A percentile compares a stretch with the other conserved stretches of the same genome.
Conservation (phyloP, 1,284 basidiomycete genomes). For the Blastosporella zonata region DNA sequence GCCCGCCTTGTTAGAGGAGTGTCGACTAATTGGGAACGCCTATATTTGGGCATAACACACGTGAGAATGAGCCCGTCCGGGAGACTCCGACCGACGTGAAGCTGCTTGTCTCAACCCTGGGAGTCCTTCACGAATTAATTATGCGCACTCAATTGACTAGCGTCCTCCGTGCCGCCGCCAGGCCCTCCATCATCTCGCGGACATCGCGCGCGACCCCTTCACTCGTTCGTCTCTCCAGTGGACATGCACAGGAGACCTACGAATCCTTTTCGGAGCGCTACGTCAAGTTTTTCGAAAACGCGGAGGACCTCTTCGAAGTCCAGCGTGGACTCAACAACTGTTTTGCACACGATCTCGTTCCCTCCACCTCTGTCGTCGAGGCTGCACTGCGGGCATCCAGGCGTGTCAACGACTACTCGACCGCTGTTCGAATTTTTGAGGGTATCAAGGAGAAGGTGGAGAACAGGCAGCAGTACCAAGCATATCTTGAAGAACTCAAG, state of each 20-base stretch:
- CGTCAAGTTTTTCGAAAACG: constrained; percentile 88
- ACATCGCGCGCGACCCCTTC: constrained; percentile 33
- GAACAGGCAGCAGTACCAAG: constrained; percentile 90
- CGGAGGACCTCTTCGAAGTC: constrained; percentile 95
- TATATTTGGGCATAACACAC: no score
- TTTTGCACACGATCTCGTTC: constrained; percentile 98
- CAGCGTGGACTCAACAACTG: constrained; percentile 99
- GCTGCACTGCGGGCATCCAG: constrained; percentile 87
- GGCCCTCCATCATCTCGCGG: constrained; percentile 27
- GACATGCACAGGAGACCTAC: constrained; percentile 86
- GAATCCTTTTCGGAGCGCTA: constrained; percentile 94
- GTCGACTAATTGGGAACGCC: no score
- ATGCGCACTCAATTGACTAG: constrained; percentile 41
- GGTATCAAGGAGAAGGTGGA: constrained; percentile 93
- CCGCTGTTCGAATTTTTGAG: constrained; percentile 94
- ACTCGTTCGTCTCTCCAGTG: constrained; percentile 47
- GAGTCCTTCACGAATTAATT: constrained; percentile 19
- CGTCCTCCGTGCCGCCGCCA: constrained; percentile 53
- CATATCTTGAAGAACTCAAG: constrained; percentile 87
- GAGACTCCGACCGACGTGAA: constrained; percentile 27
- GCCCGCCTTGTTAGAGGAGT: no score
- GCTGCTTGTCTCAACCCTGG: no score
- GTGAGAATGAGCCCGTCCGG: no score
- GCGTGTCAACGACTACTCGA: constrained; percentile 95
- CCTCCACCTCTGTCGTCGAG: constrained; percentile 86